phyloP scores from a whole-genome alignment of 129 eudicot genomes.

The Heracleum sosnowskyi region DNA sequence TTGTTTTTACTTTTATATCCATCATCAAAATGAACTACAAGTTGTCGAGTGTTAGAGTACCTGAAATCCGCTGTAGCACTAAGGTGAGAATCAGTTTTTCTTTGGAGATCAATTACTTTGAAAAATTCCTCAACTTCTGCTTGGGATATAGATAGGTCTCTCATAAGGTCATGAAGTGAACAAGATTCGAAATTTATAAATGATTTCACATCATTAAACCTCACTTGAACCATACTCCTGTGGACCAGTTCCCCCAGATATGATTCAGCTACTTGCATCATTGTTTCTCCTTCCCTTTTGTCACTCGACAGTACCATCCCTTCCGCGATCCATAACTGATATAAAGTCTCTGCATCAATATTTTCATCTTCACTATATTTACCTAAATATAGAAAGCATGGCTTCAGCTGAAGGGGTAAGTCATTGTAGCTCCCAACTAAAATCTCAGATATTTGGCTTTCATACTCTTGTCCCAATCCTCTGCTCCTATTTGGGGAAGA shows the following conservation, averaged over 20 bases:
- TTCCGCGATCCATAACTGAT: conserved; percentile 25
- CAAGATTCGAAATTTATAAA: neutral
- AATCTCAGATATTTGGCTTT: neutral
- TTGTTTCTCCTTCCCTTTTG: conserved; percentile 19
- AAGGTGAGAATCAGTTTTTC: no score
- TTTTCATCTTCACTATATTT: conserved; percentile 11
- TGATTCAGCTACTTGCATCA: conserved; percentile 26
- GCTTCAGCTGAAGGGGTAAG: conserved; percentile 20
- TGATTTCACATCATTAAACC: neutral
- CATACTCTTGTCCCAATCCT: neutral
- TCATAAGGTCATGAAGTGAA: neutral
- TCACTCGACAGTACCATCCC: conserved; percentile 13
- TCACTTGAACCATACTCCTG: conserved; percentile 26
- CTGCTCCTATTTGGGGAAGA: neutral
- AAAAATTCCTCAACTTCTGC: neutral
- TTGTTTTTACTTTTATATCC: no score
- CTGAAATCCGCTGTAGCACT: no score
- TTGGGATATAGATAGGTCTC: no score
- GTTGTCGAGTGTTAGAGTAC: neutral
- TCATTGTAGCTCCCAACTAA: conserved; percentile 16
- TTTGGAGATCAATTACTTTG: neutral
- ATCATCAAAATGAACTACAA: neutral
- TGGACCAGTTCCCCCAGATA: conserved; percentile 25
- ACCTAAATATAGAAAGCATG: conserved; percentile 20
- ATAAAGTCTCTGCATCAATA: conserved; percentile 12